Percentiles rank a stretch among this genome's conserved stretches.
These are phyloP conservation scores for Durotheca rogersii DNA, from an alignment of 495 filamentous ascomycete genomes.

Conservation along the genomic window DNA sequence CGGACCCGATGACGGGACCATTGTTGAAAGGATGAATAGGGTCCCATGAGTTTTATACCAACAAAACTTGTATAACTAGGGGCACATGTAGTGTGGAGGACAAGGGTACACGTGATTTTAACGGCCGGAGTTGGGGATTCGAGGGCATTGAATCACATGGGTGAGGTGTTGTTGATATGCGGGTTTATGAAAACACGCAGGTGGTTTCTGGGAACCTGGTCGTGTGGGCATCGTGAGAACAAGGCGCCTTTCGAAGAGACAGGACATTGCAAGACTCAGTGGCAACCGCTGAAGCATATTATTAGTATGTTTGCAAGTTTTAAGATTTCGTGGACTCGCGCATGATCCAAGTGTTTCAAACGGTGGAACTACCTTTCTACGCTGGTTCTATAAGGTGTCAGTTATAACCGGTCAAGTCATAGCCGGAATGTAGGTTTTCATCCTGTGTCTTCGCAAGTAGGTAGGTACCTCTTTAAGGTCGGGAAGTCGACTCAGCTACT, in stretches of 20 bases:
- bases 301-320: too few relatives aligned
- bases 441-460: too few relatives aligned
- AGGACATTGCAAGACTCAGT: too few relatives aligned
- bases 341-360: too few relatives aligned
- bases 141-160: not conserved
- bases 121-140: conserved; percentile 11
- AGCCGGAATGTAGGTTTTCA: not conserved
- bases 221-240: not conserved
- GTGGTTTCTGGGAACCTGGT: too few relatives aligned
- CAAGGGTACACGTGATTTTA: conserved; percentile 2
- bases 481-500: too few relatives aligned
- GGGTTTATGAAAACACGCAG: conserved; percentile 1
- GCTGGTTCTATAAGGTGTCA: not conserved
- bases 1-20: conserved; percentile 29
- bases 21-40: conserved; percentile 1
- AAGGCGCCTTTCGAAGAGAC: not conserved
- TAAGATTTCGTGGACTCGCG: too few relatives aligned
- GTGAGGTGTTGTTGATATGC: conserved; percentile 4
- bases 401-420: not conserved
- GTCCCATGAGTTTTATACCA: not conserved
- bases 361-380: too few relatives aligned
- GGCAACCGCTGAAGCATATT: too few relatives aligned
- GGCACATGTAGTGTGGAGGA: not conserved
- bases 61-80: conserved; percentile 1
- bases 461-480: too few relatives aligned